These are phyloP conservation scores for Ramaria sp. DNA, from an alignment of 768 basidiomycete species.

Conservation along the genomic window DNA sequence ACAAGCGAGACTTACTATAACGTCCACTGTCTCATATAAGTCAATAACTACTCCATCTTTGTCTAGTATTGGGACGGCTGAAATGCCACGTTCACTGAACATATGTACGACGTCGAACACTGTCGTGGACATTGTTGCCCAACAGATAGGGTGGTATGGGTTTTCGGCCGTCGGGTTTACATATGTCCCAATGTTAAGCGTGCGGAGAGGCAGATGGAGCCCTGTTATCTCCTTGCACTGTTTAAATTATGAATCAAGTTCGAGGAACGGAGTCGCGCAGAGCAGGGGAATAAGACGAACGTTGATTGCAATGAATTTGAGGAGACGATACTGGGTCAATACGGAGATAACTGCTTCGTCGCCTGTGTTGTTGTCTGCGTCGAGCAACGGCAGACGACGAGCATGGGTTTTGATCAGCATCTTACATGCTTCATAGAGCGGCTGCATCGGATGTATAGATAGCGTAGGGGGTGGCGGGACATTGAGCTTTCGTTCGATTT, in stretches of 20 bases:
- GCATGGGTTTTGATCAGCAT: slow-evolving; percentile 93
- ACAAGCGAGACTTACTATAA: slow-evolving; percentile 59
- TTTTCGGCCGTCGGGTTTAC: slow-evolving; percentile 48
- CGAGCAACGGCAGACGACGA: slow-evolving; percentile 86
- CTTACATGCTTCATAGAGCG: slow-evolving; percentile 84
- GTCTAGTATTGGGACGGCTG: slow-evolving; percentile 94
- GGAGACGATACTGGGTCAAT: slow-evolving; percentile 91
- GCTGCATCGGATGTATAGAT: slow-evolving; percentile 76
- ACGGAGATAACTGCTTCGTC: slow-evolving; percentile 95
- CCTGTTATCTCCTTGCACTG: slow-evolving; percentile 85
- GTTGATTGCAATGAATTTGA: slow-evolving; percentile 98
- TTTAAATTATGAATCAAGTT: background rate
- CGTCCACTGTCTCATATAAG: slow-evolving; percentile 97
- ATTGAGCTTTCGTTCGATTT: slow-evolving; percentile 86
- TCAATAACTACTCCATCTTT: slow-evolving; percentile 89
- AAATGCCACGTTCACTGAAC: slow-evolving; percentile 93
- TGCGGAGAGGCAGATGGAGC: slow-evolving; percentile 70
- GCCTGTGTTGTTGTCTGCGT: slow-evolving; percentile 85
- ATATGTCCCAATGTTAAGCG: slow-evolving; percentile 90
- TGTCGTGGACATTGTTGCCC: slow-evolving; percentile 80
- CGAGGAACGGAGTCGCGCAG: background rate
- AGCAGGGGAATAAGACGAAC: slow-evolving; percentile 33
- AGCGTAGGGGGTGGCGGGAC: slow-evolving; percentile 89
- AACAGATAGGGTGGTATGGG: slow-evolving; percentile 84
- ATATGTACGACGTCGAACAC: slow-evolving; percentile 99